Evolutionary conservation across 176 grass and related monocot species (phyloP), one percentile per base, ranked within the genome.

Genomic region (Musa acuminata): DNA sequence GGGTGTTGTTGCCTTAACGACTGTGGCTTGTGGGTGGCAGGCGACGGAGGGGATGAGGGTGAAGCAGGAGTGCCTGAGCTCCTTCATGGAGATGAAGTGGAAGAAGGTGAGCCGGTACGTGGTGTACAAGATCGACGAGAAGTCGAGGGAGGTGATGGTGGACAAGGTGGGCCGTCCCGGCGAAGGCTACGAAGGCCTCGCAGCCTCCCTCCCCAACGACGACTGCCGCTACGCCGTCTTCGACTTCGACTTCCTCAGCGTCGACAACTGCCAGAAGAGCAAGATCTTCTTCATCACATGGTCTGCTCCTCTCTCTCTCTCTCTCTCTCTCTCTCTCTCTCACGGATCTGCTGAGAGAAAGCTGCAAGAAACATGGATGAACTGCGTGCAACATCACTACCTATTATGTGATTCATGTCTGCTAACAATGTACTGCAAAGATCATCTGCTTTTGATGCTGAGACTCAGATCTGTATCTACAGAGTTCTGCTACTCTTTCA

Each of bases 211-310:
- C 13, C 88, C 88, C 8, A 74, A 72, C 11, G 85, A 91, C 73
- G 88, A 91, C 72, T 90, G 88, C 82, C 84, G 88, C 22, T 91
- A 87, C 55, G 88, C 88, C 76, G 85, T 91, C 17, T 91, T 87
- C 72, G 88, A 91, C 65, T 85, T 91, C 54, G 88, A 91, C 78
- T 91, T 91, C 82, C 76, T 91, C 62, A 84, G 81, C 85, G 84
- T 84, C 55, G 88, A 91, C 62, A 91, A 91, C 82, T 91, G 85
- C 80, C 64, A 77, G 72, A 91, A 85, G 77, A 91, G 85, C 82
- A 91, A 91, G 85, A 91, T 91, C 13, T 91, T 91, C 88, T 91
- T 91, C 79, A 91, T 91, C 79, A 82, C 88, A 29, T 91, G 88
- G 88, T 87, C 65, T 79, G 27, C 17, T 62, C 43, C 73, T 2